phyloP scores from a whole-genome alignment of 129 eudicot species.

The Pulicaria dysenterica region DNA sequence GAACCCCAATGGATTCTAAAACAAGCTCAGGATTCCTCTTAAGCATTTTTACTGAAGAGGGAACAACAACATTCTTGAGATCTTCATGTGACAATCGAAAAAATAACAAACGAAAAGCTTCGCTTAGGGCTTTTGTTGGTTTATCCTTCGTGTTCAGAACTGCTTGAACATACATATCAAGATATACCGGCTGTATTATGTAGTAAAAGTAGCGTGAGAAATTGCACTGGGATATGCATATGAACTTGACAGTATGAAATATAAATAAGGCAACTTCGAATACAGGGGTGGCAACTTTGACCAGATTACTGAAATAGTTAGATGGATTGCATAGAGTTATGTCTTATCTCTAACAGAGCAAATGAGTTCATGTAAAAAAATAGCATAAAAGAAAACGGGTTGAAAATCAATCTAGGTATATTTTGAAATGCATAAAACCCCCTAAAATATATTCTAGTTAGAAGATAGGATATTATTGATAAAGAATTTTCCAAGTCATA shows the following conservation, averaged over 20 bases:
- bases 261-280: not conserved
- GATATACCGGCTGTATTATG: conserved; percentile 65
- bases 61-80: conserved; percentile 62
- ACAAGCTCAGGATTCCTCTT: conserved; percentile 98
- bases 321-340: not conserved
- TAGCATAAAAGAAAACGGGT: not conserved
- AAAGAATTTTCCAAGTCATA: not conserved
- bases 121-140: conserved; percentile 67
- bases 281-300: not conserved
- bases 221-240: not conserved
- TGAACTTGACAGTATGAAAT: conserved; percentile 1
- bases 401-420: not conserved
- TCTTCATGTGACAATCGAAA: conserved; percentile 77
- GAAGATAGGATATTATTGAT: not conserved
- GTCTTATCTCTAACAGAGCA: not conserved
- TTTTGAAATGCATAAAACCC: conserved; percentile 9
- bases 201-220: conserved; percentile 27
- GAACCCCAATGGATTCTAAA: conserved; percentile 70
- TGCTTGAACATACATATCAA: conserved; percentile 76
- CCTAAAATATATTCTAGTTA: not conserved
- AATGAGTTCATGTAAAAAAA: not conserved
- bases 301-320: not conserved
- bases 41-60: conserved; percentile 89
- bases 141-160: conserved; percentile 80
- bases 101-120: conserved; percentile 76